A percentile compares a stretch with the other conserved stretches of the same genome.
Conservation (phyloP, 148 eudicot genomes). For the Heliamphora exappendiculata region DNA sequence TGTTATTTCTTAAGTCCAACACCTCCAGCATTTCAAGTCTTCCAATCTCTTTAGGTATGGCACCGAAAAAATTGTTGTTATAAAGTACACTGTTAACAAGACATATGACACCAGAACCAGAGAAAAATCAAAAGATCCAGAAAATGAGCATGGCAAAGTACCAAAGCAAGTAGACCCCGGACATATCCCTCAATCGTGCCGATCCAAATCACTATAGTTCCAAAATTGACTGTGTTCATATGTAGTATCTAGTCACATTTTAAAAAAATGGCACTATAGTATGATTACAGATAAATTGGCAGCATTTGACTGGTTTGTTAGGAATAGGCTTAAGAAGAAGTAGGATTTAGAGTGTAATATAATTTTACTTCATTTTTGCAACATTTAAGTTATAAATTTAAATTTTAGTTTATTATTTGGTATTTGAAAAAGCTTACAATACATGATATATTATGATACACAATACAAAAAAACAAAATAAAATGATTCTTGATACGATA, state of each 20-base stretch:
- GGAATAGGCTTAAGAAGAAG: not conserved
- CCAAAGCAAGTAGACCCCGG: not conserved
- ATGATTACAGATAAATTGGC: not conserved
- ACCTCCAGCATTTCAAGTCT: slow-evolving; percentile 56
- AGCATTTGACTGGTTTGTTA: not conserved
- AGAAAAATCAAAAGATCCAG: not conserved
- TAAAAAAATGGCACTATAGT: not conserved
- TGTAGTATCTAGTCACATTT: too few species aligned
- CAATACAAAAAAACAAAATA: too few species aligned
- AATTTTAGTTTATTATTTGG: too few species aligned
- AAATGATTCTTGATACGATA: too few species aligned
- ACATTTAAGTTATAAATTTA: too few species aligned
- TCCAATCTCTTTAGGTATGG: slow-evolving; percentile 66
- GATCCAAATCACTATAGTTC: not conserved
- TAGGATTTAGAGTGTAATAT: too few species aligned
- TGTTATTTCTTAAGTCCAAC: slow-evolving; percentile 77
- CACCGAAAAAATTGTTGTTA: slow-evolving; percentile 61
- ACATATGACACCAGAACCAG: slow-evolving; percentile 1
- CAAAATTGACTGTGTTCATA: too few species aligned
- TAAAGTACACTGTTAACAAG: slow-evolving; percentile 51
- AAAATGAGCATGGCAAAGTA: not conserved
- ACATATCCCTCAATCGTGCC: not conserved
- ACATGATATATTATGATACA: too few species aligned
- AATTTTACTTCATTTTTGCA: too few species aligned
- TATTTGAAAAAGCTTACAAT: too few species aligned